Evolutionary conservation across 2,329 filamentous ascomycete species (phyloP), one percentile per base, ranked within the genome.

Genomic region (Alternaria sp.): DNA sequence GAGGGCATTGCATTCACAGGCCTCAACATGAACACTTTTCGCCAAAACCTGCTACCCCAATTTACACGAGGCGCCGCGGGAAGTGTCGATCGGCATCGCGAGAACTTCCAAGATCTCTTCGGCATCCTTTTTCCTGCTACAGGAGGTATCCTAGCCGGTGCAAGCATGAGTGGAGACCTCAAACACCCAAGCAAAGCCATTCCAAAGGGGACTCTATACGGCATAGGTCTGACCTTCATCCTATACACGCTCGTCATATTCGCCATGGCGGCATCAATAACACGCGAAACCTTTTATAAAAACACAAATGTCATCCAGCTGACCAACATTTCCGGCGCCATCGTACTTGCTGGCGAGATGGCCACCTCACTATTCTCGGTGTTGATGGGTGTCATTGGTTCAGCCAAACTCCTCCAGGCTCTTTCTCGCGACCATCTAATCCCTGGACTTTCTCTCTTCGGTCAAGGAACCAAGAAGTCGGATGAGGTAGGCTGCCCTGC

Each of bases 151-250:
- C 85, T 86, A 68, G 84, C 84, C 44, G 93, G 93, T 17, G 92
- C 92, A 6, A 94, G 91, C 67, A 96, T 96, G 92, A 96, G 92
- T 7, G 92, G 92, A 17, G 92, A 96, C 72, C 78, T 96, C 49
- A 90, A 86, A 61, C 89, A 92, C 62, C 92, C 92, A 0, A 94
- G 91, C 81, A 91, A 88, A 74, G 86, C 91, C 1, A 96, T 96
- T 52, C 92, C 92, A 0, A 89, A 86, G 61, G 92, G 92, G n/a
- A 96, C 92, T 0, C 79, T 96, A 1, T 90, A 87, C 78, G 91
- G 91, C 3, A 86, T 94, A 26, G 79, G 86, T 10, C 84, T 92
- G 24, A 96, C 92, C 0, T 91, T 96, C 66, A 73, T 90, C 54
- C 83, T 89, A 5, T 96, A 96, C 73, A 80, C 90, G 7, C 68